Evolutionary conservation across 805 yeast genomes (phyloP), one percentile per base, ranked within the genome.

Genomic region (Middelhovenomyces tepae): DNA sequence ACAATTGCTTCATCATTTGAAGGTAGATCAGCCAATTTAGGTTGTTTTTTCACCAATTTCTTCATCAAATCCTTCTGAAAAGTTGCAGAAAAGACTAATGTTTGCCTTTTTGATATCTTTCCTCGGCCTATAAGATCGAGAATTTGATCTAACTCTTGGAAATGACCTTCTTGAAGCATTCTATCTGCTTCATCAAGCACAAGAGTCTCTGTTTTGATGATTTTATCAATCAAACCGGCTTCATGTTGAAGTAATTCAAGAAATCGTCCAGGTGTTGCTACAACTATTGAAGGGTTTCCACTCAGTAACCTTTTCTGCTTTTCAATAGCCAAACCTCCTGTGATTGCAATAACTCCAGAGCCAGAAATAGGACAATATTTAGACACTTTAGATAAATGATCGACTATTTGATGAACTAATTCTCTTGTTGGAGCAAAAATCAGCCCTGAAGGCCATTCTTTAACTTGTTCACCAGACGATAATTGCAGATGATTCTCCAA

Each of bases 181-280:
- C 98, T 68, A 63, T 91, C 98, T 8, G 98, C 98, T 57, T 91
- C 98, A 64, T 91, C 98, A 20, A 89, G 64, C 1, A 87, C 94
- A 16, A 76, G 49, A 2, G 67, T 56, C 19, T 72, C 68, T 14
- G 71, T 53, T 16, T 59, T 50, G 39, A 75, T 56, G 48, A 64
- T 51, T 18, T 56, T 48, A 31, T 67, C 32, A 5, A 34, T 24
- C 1, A 49, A 49, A 23, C 64, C 53, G 4, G 46, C 50, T 5
- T 47, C 69, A 37, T 72, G 65, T 54, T 83, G 84, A 24, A 64
- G 34, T 14, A 62, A 55, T 53, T 91, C 97, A 32, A 85, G 65
- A 53, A 83, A 75, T 43, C 98, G 73, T 22, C 98, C 98, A 0
- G 98, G 97, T 0, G 98, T 91, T 2, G 95, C 95, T 23, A 91